phyloP scores from a whole-genome alignment of 1,139 yeast genomes.

The Meyerozyma carpophila region DNA sequence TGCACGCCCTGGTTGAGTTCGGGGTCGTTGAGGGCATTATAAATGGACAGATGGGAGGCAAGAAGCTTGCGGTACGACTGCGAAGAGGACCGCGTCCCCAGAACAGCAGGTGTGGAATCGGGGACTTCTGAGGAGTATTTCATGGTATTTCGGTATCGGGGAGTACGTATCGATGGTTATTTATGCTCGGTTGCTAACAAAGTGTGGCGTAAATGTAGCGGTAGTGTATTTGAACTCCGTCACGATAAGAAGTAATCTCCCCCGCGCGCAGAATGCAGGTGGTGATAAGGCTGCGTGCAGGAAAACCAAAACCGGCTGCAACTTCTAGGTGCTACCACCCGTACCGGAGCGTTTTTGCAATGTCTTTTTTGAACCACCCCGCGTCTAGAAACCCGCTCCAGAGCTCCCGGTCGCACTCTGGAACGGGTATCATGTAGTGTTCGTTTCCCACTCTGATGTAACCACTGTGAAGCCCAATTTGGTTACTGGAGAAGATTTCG shows the following conservation, averaged over 20 bases:
- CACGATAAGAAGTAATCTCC: not conserved
- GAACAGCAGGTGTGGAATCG: not conserved
- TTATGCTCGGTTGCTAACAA: not conserved
- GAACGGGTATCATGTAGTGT: not conserved
- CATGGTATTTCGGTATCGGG: not conserved
- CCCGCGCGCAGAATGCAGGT: not conserved
- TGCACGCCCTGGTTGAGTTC: conserved; percentile 2
- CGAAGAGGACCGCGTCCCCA: not conserved
- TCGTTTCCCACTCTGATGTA: conserved; percentile 7
- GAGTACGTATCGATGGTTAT: not conserved
- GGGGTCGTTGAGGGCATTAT: conserved; percentile 36
- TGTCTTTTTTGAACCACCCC: not conserved
- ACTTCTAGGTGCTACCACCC: not conserved
- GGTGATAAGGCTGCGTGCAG: not conserved
- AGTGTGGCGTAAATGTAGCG: not conserved
- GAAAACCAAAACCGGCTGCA: not conserved
- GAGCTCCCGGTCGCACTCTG: conserved; percentile 1
- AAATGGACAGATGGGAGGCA: conserved; percentile 35
- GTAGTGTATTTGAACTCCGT: not conserved
- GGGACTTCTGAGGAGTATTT: not conserved
- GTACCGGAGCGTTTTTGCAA: not conserved
- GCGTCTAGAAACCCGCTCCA: not conserved
- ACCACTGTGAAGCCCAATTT: conserved; percentile 21
- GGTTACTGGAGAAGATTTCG: conserved; percentile 13
- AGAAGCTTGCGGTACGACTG: conserved; percentile 18